Percentiles rank a stretch among this genome's conserved stretches.
Conservation (phyloP, 225 moss, liverwort and hornwort genomes). For the Ulota crispa region DNA sequence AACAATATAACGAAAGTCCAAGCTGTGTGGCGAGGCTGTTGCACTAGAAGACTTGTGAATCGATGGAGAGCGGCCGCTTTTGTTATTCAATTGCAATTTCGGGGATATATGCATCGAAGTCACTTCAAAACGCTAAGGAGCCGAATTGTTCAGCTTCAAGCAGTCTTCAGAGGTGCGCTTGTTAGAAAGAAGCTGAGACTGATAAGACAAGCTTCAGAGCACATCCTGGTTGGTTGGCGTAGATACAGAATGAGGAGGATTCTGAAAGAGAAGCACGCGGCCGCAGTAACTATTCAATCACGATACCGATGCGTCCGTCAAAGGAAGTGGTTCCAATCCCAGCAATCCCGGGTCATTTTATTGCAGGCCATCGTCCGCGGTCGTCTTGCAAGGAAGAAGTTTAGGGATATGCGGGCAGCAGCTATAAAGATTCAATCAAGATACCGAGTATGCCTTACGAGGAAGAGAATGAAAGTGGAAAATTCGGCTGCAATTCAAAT, state of each 20-base stretch:
- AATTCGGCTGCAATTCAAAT: constrained; percentile 26
- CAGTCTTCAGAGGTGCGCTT: constrained; percentile 31
- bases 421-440: constrained; percentile 34
- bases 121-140: neutral
- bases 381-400: constrained; percentile 17
- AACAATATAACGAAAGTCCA: constrained; percentile 30
- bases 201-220: constrained; percentile 26
- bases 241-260: constrained; percentile 23
- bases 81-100: constrained; percentile 45
- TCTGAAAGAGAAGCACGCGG: constrained; percentile 12
- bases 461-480: constrained; percentile 14
- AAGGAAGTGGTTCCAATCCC: constrained; percentile 24
- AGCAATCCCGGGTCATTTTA: constrained; percentile 23
- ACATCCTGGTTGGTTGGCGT: constrained; percentile 42
- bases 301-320: constrained; percentile 34
- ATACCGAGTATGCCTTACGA: constrained; percentile 33
- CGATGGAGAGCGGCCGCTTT: constrained; percentile 23
- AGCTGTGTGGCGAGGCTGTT: constrained; percentile 44
- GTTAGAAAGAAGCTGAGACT: constrained; percentile 28
- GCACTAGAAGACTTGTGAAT: constrained; percentile 26
- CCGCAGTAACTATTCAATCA: constrained; percentile 35
- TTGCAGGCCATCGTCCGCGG: constrained; percentile 38
- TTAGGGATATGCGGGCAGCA: constrained; percentile 18
- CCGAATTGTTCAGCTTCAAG: constrained; percentile 34
- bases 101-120: constrained; percentile 41